These are phyloP conservation scores for Stevia rebaudiana DNA, from an alignment of 140 eudicot species.

Conservation along the genomic window DNA sequence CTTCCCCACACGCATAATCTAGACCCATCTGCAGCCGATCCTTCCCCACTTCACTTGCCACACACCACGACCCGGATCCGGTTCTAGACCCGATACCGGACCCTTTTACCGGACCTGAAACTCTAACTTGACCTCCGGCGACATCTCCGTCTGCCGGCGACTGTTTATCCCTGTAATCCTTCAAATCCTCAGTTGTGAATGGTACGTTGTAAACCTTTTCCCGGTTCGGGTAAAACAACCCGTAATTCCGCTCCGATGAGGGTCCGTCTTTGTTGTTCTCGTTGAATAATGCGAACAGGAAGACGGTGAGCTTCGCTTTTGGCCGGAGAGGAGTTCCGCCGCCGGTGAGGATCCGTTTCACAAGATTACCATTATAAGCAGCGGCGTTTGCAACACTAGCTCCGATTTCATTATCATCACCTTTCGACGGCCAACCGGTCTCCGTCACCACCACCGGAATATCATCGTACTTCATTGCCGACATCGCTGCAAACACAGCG, in stretches of 20 bases:
- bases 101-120: constrained; percentile 17
- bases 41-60: constrained; percentile 69
- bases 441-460: constrained; percentile 61
- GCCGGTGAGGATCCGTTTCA: constrained; percentile 61
- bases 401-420: constrained; percentile 63
- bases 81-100: constrained; percentile 3
- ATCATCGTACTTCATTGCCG: constrained; percentile 58
- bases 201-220: constrained; percentile 62
- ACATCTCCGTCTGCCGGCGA: constrained; percentile 36
- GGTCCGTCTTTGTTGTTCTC: constrained; percentile 78
- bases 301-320: constrained; percentile 61
- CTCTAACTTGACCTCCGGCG: constrained; percentile 41
- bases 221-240: constrained; percentile 73
- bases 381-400: constrained; percentile 67
- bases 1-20: constrained; percentile 94
- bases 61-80: constrained; percentile 61
- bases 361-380: constrained; percentile 69
- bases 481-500: constrained; percentile 89
- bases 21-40: constrained; percentile 71
- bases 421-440: constrained; percentile 96
- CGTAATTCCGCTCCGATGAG: constrained; percentile 78
- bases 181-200: constrained; percentile 53
- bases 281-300: constrained; percentile 75
- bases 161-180: constrained; percentile 26
- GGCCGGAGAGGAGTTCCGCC: constrained; percentile 88